These are phyloP conservation scores for Fusarium sulawesiense DNA, from an alignment of 2,329 filamentous ascomycete genomes.

Conservation along the genomic window DNA sequence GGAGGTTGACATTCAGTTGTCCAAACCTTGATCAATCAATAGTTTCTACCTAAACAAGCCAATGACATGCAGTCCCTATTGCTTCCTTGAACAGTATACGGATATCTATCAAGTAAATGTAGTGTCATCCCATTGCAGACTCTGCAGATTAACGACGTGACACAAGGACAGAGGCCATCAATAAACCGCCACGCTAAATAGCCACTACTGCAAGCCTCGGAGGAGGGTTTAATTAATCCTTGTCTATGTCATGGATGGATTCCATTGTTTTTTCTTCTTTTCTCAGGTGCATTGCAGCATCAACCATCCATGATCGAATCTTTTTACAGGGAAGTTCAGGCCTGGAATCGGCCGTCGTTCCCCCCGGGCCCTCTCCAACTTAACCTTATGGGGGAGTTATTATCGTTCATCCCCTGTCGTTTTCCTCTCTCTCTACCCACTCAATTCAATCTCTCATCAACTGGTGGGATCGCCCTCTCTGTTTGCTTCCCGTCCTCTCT, in stretches of 20 bases:
- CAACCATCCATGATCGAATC: slow-evolving; percentile 4
- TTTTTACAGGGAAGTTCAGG: slow-evolving; percentile 7
- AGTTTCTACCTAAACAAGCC: background rate
- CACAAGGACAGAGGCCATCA: slow-evolving; percentile 25
- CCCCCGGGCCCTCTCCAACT: background rate
- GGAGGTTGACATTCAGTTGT: background rate
- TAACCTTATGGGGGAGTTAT: slow-evolving; percentile 1
- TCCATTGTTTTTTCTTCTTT: background rate
- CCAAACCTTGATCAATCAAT: background rate
- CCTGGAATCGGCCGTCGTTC: background rate
- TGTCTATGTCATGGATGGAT: slow-evolving; percentile 2
- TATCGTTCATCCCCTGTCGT: slow-evolving; percentile 4
- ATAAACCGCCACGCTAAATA: slow-evolving; percentile 46
- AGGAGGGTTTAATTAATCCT: slow-evolving; percentile 31
- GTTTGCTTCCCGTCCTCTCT: background rate
- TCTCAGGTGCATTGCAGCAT: slow-evolving; percentile 3
- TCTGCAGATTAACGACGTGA: slow-evolving; percentile 2
- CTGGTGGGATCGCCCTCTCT: slow-evolving; percentile 30
- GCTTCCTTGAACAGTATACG: background rate
- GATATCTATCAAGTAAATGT: background rate
- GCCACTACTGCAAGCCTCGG: slow-evolving; percentile 41
- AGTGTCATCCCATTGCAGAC: background rate
- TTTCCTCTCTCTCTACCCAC: slow-evolving; percentile 16
- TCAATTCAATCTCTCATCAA: slow-evolving; percentile 30
- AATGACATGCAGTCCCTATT: background rate